phyloP scores from a whole-genome alignment of 768 basidiomycete species.

The Lactarius trivialis region DNA sequence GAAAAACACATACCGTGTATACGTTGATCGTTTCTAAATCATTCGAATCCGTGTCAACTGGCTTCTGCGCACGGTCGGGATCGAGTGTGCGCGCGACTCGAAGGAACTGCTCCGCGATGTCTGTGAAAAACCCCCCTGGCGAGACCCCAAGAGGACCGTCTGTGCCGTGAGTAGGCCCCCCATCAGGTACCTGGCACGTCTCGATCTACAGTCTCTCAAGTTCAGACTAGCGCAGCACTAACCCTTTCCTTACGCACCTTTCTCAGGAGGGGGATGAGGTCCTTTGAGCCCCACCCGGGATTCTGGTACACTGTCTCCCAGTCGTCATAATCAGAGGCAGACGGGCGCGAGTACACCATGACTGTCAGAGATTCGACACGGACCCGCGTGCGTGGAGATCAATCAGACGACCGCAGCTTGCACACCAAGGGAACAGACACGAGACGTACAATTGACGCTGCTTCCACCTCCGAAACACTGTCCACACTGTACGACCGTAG shows the following conservation, averaged over 20 bases:
- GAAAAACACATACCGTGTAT: constrained; percentile 12
- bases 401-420: background rate
- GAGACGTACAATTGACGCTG: constrained; percentile 44
- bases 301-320: constrained; percentile 35
- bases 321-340: constrained; percentile 53
- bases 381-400: background rate
- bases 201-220: constrained; percentile 29
- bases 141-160: constrained; percentile 39
- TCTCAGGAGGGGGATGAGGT: constrained; percentile 49
- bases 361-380: constrained; percentile 15
- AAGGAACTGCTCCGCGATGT: constrained; percentile 27
- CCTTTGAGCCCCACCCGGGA: constrained; percentile 52
- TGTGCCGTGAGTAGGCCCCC: constrained; percentile 38
- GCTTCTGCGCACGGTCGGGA: constrained; percentile 21
- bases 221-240: background rate
- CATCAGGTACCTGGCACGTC: constrained; percentile 31
- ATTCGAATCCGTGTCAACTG: constrained; percentile 18
- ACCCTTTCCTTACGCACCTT: constrained; percentile 36
- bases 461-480: constrained; percentile 57
- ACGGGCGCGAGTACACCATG: constrained; percentile 50
- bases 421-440: background rate
- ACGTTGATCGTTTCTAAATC: constrained; percentile 24
- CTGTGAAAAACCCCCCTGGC: constrained; percentile 26
- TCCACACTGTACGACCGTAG: constrained; percentile 38
- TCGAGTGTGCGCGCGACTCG: constrained; percentile 26